Conservation (phyloP, 1,284 basidiomycete species). For the Waitea zeae region DNA sequence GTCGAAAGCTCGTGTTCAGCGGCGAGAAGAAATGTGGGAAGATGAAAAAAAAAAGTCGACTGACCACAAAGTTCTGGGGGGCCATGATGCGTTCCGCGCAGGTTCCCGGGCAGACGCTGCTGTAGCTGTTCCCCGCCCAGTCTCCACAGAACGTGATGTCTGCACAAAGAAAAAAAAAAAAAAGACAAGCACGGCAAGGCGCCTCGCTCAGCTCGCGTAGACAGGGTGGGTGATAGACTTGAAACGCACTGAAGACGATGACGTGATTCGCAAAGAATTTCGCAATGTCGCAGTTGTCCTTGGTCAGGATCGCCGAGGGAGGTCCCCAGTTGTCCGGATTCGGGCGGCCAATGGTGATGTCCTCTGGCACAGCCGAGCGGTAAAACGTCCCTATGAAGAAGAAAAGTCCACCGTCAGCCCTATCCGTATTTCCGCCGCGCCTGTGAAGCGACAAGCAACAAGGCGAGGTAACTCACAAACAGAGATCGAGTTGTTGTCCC, state of each 20-base stretch:
- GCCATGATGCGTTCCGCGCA: conserved; percentile 46
- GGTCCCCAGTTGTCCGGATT: conserved; percentile 42
- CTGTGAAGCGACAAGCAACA: too few species aligned
- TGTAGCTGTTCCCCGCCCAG: conserved; percentile 68
- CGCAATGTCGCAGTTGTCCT: conserved; percentile 38
- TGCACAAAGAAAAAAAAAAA: conserved; percentile 11
- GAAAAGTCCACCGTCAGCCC: conserved; percentile 1
- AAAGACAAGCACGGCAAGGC: too few species aligned
- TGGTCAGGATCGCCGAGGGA: conserved; percentile 42
- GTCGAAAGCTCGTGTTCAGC: background rate
- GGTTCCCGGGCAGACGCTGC: conserved; percentile 58
- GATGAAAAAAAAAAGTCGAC: conserved; percentile 9
- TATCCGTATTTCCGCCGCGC: too few species aligned
- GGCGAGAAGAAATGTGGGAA: background rate
- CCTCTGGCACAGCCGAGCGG: conserved; percentile 48
- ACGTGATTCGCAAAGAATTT: conserved; percentile 43
- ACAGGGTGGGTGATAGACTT: conserved; percentile 8
- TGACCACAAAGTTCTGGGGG: conserved; percentile 49
- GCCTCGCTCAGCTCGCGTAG: conserved; percentile 5
- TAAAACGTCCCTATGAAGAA: conserved; percentile 57
- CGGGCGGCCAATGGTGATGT: conserved; percentile 37
- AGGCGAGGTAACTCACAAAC: conserved; percentile 33
- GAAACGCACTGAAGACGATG: conserved; percentile 34
- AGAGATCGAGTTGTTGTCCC: conserved; percentile 55
- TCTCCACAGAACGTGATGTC: conserved; percentile 76